These are phyloP conservation scores for Solanum rostratum DNA, from an alignment of 257 asterid species.

Conservation along the genomic window DNA sequence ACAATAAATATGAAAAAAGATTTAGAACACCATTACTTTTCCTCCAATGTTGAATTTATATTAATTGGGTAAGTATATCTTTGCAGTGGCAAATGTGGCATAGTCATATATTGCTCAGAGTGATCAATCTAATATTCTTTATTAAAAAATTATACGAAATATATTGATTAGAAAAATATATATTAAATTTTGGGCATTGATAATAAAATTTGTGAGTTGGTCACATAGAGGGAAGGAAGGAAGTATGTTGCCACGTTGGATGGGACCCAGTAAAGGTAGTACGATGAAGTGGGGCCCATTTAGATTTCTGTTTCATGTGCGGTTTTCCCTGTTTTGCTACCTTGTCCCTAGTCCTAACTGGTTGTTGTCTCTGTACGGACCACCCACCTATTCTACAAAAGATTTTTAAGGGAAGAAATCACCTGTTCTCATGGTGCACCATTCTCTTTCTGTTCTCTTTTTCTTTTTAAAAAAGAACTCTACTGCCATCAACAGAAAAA, in stretches of 20 bases:
- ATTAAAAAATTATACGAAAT: no score
- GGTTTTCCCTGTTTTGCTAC: conserved; percentile 29
- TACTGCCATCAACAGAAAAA: no score
- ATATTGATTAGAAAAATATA: no score
- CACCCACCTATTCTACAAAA: neutral
- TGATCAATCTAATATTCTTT: no score
- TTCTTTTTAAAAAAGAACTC: neutral
- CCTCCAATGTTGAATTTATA: no score
- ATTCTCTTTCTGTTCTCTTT: neutral
- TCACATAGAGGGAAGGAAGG: neutral
- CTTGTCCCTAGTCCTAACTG: conserved; percentile 48
- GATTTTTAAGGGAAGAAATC: neutral
- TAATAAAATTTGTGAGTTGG: no score
- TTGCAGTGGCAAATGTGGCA: no score
- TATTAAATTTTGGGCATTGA: no score
- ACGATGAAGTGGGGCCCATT: conserved; percentile 19
- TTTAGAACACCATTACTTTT: no score
- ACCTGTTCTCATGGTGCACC: conserved; percentile 8
- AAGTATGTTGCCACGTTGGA: conserved; percentile 10
- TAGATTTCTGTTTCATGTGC: conserved; percentile 23
- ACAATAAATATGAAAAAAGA: no score
- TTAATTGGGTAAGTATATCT: no score
- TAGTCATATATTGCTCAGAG: no score
- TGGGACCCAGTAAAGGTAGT: neutral
- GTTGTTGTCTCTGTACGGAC: conserved; percentile 25